Evolutionary conservation across 2,329 filamentous ascomycete genomes (phyloP).

Genomic region (Aspergillus proliferans): DNA sequence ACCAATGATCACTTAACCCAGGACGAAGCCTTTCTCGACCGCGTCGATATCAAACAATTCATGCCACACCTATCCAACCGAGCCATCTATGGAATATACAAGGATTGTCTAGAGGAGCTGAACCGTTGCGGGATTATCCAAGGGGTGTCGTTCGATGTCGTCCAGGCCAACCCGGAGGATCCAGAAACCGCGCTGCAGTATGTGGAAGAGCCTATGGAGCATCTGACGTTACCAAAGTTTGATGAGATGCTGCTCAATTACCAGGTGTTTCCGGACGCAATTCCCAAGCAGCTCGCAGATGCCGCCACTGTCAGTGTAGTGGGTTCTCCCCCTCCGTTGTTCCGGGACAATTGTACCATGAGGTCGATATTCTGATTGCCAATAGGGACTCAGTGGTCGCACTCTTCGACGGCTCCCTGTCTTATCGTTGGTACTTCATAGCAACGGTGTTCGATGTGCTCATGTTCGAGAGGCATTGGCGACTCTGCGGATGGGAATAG

Average conservation of each 20-base stretch:
- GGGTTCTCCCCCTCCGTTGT: constrained; percentile 10
- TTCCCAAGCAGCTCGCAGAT: constrained; percentile 23
- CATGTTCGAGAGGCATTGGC: constrained; percentile 31
- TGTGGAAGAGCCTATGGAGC: constrained; percentile 16
- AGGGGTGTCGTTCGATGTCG: constrained; percentile 21
- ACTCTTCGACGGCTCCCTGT: constrained; percentile 38
- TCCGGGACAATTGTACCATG: background rate
- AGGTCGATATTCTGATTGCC: constrained; percentile 6
- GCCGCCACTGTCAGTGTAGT: constrained; percentile 23
- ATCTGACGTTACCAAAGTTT: constrained; percentile 18
- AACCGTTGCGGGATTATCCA: constrained; percentile 31
- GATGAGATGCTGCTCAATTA: constrained; percentile 26
- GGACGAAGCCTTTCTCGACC: constrained; percentile 45
- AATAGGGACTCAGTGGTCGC: constrained; percentile 36
- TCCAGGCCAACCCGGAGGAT: constrained; percentile 17
- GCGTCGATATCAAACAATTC: constrained; percentile 43
- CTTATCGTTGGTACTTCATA: constrained; percentile 37
- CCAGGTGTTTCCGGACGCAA: constrained; percentile 20
- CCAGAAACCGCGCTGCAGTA: constrained; percentile 23
- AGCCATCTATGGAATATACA: constrained; percentile 45
- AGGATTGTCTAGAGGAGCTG: constrained; percentile 43
- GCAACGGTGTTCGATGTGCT: constrained; percentile 25
- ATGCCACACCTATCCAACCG: constrained; percentile 35
- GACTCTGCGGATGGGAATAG: constrained; percentile 31
- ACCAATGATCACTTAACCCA: constrained; percentile 2